Evolutionary conservation across 2,329 filamentous ascomycete genomes (phyloP).

Genomic region (Tolypocladium guangdongense): DNA sequence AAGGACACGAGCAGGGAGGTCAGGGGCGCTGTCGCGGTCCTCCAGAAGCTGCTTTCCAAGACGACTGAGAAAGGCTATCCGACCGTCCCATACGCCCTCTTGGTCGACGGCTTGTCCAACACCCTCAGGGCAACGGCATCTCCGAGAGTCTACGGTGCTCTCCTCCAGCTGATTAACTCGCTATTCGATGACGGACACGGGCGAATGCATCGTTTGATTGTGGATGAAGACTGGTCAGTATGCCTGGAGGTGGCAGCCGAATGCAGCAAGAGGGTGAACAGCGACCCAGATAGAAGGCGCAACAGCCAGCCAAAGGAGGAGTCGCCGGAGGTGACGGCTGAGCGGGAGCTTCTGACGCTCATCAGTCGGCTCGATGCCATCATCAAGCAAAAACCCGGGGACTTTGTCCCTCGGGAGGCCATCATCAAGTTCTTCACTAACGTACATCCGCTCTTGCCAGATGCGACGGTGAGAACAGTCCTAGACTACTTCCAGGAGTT

Average conservation of each 20-base stretch:
- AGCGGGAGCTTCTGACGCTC: constrained; percentile 32
- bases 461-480: constrained; percentile 52
- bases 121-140: constrained; percentile 34
- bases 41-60: constrained; percentile 52
- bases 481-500: constrained; percentile 59
- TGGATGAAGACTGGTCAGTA: constrained; percentile 55
- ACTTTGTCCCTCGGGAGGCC: constrained; percentile 53
- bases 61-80: constrained; percentile 50
- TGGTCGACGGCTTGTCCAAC: constrained; percentile 46
- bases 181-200: constrained; percentile 43
- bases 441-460: constrained; percentile 50
- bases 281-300: constrained; percentile 13
- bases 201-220: constrained; percentile 42
- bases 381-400: constrained; percentile 29
- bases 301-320: constrained; percentile 14
- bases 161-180: constrained; percentile 42
- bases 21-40: constrained; percentile 50
- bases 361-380: constrained; percentile 39
- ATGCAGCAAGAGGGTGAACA: constrained; percentile 31
- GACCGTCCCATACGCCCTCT: constrained; percentile 43
- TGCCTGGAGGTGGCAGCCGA: constrained; percentile 48
- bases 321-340: constrained; percentile 24
- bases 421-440: constrained; percentile 57
- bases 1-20: constrained; percentile 45
- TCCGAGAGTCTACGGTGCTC: constrained; percentile 32